phyloP scores from a whole-genome alignment of 768 basidiomycete species.

The Boletellus sp. region DNA sequence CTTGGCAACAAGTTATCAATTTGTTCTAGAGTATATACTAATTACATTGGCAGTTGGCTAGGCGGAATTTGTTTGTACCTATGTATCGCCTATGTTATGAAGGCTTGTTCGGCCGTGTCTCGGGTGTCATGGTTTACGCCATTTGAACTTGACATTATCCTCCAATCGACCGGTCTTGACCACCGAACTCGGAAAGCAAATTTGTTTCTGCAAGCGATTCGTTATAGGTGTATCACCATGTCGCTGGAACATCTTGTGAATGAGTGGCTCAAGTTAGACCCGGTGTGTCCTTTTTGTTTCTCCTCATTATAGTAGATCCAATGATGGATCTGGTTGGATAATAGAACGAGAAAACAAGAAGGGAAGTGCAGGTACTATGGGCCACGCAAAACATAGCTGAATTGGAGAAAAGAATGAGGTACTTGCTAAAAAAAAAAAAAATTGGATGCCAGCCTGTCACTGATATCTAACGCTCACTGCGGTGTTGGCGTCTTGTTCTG shows the following conservation, averaged over 20 bases:
- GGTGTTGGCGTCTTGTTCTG: not conserved
- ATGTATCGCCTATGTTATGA: too few relatives aligned
- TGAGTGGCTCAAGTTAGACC: slow-evolving; percentile 50
- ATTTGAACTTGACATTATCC: too few relatives aligned
- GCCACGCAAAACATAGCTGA: slow-evolving; percentile 28
- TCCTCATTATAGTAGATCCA: not conserved
- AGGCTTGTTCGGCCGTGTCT: too few relatives aligned
- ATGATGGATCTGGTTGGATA: not conserved
- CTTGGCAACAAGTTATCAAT: too few relatives aligned
- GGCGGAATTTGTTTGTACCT: too few relatives aligned
- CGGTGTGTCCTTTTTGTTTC: slow-evolving; percentile 26
- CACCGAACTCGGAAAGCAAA: not conserved
- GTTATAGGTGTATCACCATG: not conserved
- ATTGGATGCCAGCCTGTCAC: not conserved
- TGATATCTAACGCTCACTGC: not conserved
- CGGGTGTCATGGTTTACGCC: too few relatives aligned
- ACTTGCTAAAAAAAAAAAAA: not conserved
- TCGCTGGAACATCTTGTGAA: slow-evolving; percentile 41
- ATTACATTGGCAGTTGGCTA: too few relatives aligned
- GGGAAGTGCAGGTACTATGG: slow-evolving; percentile 35
- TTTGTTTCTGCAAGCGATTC: not conserved
- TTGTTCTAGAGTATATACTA: too few relatives aligned
- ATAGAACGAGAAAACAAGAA: slow-evolving; percentile 39
- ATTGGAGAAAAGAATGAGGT: slow-evolving; percentile 44
- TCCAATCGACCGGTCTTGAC: too few relatives aligned